Evolutionary conservation across 1,284 basidiomycete genomes (phyloP).

Genomic region (Cryptococcus maquisensis): DNA sequence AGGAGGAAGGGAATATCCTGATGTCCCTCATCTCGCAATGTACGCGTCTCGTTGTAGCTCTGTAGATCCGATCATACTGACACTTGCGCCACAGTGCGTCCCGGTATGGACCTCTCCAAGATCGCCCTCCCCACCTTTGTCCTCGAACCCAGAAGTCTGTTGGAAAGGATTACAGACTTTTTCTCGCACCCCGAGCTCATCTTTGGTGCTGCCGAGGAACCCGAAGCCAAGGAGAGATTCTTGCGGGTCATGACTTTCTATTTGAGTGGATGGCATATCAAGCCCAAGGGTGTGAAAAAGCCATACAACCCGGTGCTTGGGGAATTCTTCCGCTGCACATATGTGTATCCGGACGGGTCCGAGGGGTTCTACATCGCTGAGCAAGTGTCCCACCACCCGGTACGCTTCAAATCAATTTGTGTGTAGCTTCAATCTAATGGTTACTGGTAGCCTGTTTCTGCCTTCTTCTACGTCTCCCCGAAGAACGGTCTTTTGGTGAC

Average conservation of each 20-base stretch:
- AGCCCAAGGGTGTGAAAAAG: constrained; percentile 69
- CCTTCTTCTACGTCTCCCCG: constrained; percentile 96
- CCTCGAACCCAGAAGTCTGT: constrained; percentile 80
- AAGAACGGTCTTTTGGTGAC: constrained; percentile 72
- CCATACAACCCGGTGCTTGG: constrained; percentile 91
- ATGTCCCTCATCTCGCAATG: constrained; percentile 46
- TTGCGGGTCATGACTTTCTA: constrained; percentile 90
- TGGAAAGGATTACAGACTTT: constrained; percentile 97
- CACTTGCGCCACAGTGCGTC: constrained; percentile 72
- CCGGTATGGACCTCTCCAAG: constrained; percentile 90
- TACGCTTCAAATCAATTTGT: constrained; percentile 15
- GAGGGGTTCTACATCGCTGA: constrained; percentile 96
- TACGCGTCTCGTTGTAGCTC: constrained; percentile 24
- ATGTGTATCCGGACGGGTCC: constrained; percentile 86
- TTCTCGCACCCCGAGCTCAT: constrained; percentile 98
- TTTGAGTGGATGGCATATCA: constrained; percentile 99
- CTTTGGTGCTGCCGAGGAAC: constrained; percentile 52
- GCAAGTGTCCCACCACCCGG: constrained; percentile 60
- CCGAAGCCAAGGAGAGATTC: constrained; percentile 85
- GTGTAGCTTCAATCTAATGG: neutral
- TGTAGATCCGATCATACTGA: neutral
- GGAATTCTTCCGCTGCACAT: constrained; percentile 95
- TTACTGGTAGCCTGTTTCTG: constrained; percentile 74
- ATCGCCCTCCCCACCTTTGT: constrained; percentile 94
- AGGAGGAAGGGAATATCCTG: constrained; percentile 49